phyloP scores from a whole-genome alignment of 2,329 filamentous ascomycete genomes.

The Trichoderma polysporum region DNA sequence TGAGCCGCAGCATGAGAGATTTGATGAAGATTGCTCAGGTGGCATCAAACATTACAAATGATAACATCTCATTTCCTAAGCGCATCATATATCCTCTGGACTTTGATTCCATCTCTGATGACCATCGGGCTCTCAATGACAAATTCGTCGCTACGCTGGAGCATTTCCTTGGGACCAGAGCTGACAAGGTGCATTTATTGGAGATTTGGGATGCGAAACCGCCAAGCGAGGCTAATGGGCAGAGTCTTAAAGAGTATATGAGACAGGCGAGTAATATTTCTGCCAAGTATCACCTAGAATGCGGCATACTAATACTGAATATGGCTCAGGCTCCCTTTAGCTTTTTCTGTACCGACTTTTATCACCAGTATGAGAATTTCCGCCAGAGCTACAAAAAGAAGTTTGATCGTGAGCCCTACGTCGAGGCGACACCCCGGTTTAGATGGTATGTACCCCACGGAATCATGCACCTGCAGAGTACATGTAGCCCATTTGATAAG shows the following conservation, averaged over 20 bases:
- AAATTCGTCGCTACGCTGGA: conserved; percentile 32
- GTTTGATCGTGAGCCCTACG: conserved; percentile 29
- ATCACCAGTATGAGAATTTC: conserved; percentile 33
- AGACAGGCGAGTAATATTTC: conserved; percentile 29
- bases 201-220: conserved; percentile 27
- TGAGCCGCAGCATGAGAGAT: conserved; percentile 29
- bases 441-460: conserved; percentile 31
- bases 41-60: conserved; percentile 20
- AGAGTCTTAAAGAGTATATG: conserved; percentile 32
- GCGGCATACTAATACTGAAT: background rate
- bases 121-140: conserved; percentile 20
- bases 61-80: conserved; percentile 8
- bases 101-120: conserved; percentile 21
- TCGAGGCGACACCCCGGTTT: conserved; percentile 31
- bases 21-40: conserved; percentile 26
- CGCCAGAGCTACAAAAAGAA: conserved; percentile 27
- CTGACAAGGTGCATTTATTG: conserved; percentile 24
- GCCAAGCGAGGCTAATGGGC: conserved; percentile 26
- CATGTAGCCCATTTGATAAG: background rate
- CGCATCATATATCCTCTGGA: conserved; percentile 32
- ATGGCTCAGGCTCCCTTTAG: conserved; percentile 31
- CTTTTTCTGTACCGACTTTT: conserved; percentile 37
- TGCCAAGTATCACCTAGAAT: background rate
- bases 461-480: background rate
- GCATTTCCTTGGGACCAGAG: conserved; percentile 24